phyloP scores from a whole-genome alignment of 441 rosid species.

The Daphne laureola region DNA sequence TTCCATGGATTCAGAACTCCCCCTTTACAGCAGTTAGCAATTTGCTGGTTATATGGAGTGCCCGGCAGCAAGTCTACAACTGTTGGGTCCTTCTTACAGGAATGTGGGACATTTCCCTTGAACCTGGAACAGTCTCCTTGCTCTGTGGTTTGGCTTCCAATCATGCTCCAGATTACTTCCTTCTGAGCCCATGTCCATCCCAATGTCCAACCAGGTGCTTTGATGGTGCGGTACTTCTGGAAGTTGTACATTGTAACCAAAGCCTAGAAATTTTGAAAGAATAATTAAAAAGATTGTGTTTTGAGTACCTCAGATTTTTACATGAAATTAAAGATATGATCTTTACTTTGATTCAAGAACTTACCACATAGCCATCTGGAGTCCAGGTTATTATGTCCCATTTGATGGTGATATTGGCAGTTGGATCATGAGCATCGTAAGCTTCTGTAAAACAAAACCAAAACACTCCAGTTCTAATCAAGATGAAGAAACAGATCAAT shows the following conservation, averaged over 20 bases:
- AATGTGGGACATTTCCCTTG: conserved; percentile 52
- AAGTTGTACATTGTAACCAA: conserved; percentile 56
- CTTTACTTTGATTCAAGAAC: conserved; percentile 14
- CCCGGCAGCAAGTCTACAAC: conserved; percentile 54
- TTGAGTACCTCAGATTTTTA: no score
- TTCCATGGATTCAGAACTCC: conserved; percentile 53
- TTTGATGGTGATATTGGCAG: conserved; percentile 65
- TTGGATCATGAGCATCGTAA: conserved; percentile 51
- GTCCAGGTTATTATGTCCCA: conserved; percentile 70
- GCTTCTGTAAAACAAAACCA: conserved; percentile 30
- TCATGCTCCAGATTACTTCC: conserved; percentile 67
- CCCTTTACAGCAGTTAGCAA: conserved; percentile 56
- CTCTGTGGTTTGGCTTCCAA: conserved; percentile 49
- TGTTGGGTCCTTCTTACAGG: conserved; percentile 56
- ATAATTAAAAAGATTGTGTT: no score
- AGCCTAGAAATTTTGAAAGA: conserved; percentile 28
- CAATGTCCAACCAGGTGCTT: conserved; percentile 63
- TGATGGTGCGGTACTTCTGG: conserved; percentile 56
- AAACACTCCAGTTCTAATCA: conserved; percentile 1
- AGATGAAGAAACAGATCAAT: no score
- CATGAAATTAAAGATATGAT: background rate
- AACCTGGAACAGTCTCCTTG: conserved; percentile 70
- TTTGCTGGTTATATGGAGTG: conserved; percentile 53
- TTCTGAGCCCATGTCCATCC: conserved; percentile 71
- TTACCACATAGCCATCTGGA: conserved; percentile 77